These are phyloP conservation scores for Phytophthora citricola DNA, from an alignment of 352 stramenopile species.

Conservation along the genomic window DNA sequence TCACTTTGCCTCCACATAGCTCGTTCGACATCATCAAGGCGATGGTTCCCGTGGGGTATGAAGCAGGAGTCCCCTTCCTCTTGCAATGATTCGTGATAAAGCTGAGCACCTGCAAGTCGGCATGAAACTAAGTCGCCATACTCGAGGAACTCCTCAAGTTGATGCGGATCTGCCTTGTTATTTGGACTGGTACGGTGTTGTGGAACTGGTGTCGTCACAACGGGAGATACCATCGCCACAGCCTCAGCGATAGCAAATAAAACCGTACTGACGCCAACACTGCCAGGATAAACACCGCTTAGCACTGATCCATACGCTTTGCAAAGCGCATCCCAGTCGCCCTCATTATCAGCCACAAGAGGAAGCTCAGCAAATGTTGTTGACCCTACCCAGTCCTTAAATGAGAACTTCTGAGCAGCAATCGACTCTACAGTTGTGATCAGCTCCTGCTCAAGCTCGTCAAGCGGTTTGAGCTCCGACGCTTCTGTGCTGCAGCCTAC, in stretches of 20 bases:
- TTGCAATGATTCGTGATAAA: constrained; percentile 23
- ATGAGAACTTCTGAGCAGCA: constrained; percentile 57
- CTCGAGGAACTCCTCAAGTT: constrained; percentile 55
- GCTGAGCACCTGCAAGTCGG: constrained; percentile 36
- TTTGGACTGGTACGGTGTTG: constrained; percentile 1
- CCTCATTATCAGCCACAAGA: constrained; percentile 2
- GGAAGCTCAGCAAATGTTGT: constrained; percentile 51
- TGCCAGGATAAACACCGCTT: constrained; percentile 47
- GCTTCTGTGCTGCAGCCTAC: constrained; percentile 37
- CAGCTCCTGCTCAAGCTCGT: constrained; percentile 49
- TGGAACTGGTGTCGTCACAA: not conserved
- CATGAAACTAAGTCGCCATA: constrained; percentile 49
- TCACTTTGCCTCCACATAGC: constrained; percentile 63
- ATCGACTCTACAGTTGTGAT: constrained; percentile 38
- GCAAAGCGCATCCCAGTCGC: constrained; percentile 1
- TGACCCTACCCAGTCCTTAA: constrained; percentile 67
- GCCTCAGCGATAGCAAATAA: constrained; percentile 64
- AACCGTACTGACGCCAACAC: constrained; percentile 56
- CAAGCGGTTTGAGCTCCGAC: constrained; percentile 25
- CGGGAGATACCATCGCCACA: constrained; percentile 22
- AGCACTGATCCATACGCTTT: constrained; percentile 49
- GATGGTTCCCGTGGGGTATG: constrained; percentile 18
- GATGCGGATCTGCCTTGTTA: constrained; percentile 8
- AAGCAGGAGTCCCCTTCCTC: constrained; percentile 32
- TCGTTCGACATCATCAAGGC: constrained; percentile 63